A percentile compares a stretch with the other conserved stretches of the same genome.
phyloP scores from a whole-genome alignment of 257 asterid species.

The Cruciata laevipes region DNA sequence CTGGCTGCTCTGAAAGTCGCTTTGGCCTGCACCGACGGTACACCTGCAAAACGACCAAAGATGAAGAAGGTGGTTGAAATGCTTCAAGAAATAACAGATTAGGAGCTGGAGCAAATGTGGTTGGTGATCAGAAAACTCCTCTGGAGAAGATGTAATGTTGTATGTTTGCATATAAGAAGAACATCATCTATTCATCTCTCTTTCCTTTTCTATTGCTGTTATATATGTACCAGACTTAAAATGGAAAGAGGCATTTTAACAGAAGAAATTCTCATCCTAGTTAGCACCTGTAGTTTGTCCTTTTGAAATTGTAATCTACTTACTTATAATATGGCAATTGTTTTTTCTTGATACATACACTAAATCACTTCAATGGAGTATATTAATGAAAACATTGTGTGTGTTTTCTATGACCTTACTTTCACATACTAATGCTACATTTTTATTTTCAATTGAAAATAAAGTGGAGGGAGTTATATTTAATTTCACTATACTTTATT shows the following conservation, averaged over 20 bases:
- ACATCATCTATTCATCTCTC: background rate
- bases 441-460: no score
- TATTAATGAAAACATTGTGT: no score
- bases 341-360: no score
- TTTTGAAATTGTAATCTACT: no score
- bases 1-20: conserved; percentile 81
- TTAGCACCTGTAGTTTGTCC: no score
- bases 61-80: conserved; percentile 91
- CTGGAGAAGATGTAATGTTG: background rate
- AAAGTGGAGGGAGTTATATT: no score
- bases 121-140: background rate
- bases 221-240: background rate
- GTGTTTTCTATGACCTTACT: no score
- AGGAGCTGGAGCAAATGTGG: background rate
- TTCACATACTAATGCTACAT: no score
- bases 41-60: conserved; percentile 93
- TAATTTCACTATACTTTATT: no score
- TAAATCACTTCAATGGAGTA: no score
- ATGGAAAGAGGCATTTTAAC: background rate
- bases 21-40: conserved; percentile 67
- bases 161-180: background rate
- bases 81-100: conserved; percentile 51
- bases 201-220: background rate
- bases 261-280: background rate
- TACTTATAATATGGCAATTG: no score